Percentiles rank a stretch among this genome's conserved stretches.
Evolutionary conservation across 148 eudicot species (phyloP).

Genomic region (Euryodendron excelsum): DNA sequence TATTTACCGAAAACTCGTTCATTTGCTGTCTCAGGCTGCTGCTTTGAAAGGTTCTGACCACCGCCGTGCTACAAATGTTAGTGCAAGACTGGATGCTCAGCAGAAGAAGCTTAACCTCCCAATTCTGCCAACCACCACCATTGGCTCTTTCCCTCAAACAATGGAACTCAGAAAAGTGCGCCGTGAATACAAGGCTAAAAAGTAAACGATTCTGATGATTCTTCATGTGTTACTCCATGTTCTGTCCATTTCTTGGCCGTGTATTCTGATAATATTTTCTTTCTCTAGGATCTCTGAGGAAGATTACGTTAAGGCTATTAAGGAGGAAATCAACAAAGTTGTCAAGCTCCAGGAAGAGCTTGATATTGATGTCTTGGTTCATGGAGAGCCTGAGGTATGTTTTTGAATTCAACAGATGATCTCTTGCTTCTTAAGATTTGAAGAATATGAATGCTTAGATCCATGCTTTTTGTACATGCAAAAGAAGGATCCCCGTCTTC

Average conservation of each 20-base stretch:
- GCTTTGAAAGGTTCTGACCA: slow-evolving; percentile 91
- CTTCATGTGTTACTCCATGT: not conserved
- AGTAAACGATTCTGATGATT: slow-evolving; percentile 40
- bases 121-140: slow-evolving; percentile 89
- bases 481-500: not conserved
- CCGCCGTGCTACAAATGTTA: slow-evolving; percentile 90
- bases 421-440: not conserved
- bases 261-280: slow-evolving; percentile 13
- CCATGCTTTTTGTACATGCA: not conserved
- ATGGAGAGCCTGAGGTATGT: slow-evolving; percentile 88
- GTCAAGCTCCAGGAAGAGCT: slow-evolving; percentile 94
- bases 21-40: slow-evolving; percentile 61
- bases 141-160: slow-evolving; percentile 97
- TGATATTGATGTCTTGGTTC: slow-evolving; percentile 90
- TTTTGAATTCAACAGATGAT: not conserved
- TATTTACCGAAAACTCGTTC: not conserved
- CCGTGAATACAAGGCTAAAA: slow-evolving; percentile 92
- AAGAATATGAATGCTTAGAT: not conserved
- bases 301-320: slow-evolving; percentile 68
- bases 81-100: slow-evolving; percentile 85
- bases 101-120: slow-evolving; percentile 99
- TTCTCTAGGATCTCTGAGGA: slow-evolving; percentile 69
- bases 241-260: not conserved
- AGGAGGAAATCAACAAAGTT: slow-evolving; percentile 85
- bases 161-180: slow-evolving; percentile 88